Evolutionary conservation across 768 basidiomycete genomes (phyloP), one percentile per base, ranked within the genome.

Genomic region (Leucocoprinus leucothites): DNA sequence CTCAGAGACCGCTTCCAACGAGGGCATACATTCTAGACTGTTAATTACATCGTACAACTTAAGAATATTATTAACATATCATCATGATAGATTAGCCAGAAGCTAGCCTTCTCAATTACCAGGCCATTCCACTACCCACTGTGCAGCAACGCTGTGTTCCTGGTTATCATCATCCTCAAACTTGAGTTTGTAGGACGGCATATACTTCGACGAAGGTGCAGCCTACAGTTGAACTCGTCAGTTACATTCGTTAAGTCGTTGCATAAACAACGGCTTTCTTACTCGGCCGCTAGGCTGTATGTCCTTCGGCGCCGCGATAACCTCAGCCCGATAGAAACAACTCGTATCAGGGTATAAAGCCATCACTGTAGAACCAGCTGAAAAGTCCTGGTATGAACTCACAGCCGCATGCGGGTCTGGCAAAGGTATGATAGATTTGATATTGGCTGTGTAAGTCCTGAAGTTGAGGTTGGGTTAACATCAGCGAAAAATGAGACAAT

Each of bases 311-410:
- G 82, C 81, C n/a, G 82, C 77, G 44, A 91, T 76, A 5, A 94
- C 90, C 63, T 91, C 87, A 6, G 91, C 91, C 24, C 88, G 86
- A 64, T 94, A 94, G 74, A 94, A 94, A 66, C 89, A 91, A 61
- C 89, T 93, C 0, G 91, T 94, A 64, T 94, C 91, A 0, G 91
- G 91, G 69, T 92, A 94, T n/a, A 93, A 73, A 1, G 89, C 91
- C 80, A 94, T 82, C 9, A 94, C 91, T 0, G 79, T 87, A 19
- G 86, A 83, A 3, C 89, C 85, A 0, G 80, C 71, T 21, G 80
- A 71, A 65, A 91, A 94, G 59, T 85, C 85, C 43, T 82, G 87
- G 65, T 91, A 90, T 3, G 82, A 76, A 61, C 75, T 82, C 38
- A 84, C 73, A 69, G 73, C 70, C 1, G 86, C 84, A 43, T 70